Conservation (phyloP, 2,329 filamentous ascomycete genomes). For the Rhynchosporium secalis region DNA sequence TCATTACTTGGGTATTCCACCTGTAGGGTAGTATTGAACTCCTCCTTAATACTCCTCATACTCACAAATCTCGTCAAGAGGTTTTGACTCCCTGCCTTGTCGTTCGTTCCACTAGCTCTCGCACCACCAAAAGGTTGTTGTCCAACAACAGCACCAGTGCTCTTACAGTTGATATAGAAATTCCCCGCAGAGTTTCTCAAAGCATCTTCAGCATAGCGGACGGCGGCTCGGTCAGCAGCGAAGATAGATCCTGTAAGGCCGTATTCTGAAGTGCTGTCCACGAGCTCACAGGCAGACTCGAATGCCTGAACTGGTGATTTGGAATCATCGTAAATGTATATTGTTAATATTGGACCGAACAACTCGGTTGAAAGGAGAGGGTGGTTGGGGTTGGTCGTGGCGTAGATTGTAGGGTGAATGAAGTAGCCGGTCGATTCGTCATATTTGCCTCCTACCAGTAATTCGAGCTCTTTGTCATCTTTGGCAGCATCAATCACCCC, state of each 20-base stretch:
- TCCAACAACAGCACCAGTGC: conserved; percentile 70
- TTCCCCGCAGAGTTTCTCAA: conserved; percentile 75
- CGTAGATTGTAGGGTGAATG: conserved; percentile 81
- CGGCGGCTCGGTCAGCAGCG: conserved; percentile 64
- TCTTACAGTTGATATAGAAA: conserved; percentile 87
- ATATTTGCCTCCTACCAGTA: conserved; percentile 74
- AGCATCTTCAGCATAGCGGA: conserved; percentile 68
- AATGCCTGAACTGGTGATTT: conserved; percentile 55
- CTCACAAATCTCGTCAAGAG: conserved; percentile 67
- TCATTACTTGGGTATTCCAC: conserved; percentile 74
- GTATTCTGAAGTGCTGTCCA: conserved; percentile 75
- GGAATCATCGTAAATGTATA: conserved; percentile 76
- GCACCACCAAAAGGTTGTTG: conserved; percentile 73
- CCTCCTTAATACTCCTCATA: conserved; percentile 70
- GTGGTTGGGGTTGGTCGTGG: conserved; percentile 71
- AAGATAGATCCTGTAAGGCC: conserved; percentile 77
- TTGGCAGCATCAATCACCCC: conserved; percentile 79
- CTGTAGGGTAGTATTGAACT: conserved; percentile 63
- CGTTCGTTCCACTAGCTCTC: conserved; percentile 69
- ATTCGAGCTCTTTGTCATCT: conserved; percentile 68
- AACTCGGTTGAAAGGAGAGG: conserved; percentile 75
- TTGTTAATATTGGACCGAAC: conserved; percentile 75
- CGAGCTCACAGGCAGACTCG: conserved; percentile 57
- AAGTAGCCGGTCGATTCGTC: conserved; percentile 79
- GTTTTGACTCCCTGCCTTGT: conserved; percentile 69